A percentile compares a stretch with the other conserved stretches of the same genome.
These are phyloP conservation scores for Scalesia atractyloides DNA, from an alignment of 129 eudicot genomes.

Conservation along the genomic window DNA sequence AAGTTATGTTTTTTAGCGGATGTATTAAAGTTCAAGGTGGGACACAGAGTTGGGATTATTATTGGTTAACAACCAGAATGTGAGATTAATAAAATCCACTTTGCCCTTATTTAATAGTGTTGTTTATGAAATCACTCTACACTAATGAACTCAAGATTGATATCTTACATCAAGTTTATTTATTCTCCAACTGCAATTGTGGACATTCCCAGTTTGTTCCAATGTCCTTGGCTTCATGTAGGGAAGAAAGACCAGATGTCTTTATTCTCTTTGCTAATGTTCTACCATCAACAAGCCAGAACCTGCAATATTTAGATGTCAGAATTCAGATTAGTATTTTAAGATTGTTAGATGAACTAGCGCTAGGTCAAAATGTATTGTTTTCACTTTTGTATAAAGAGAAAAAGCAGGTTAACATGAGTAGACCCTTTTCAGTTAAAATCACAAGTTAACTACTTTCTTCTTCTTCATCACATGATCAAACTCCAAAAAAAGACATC, in stretches of 20 bases:
- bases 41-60: too few species aligned
- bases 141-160: not conserved
- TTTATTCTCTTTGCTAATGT: slow-evolving; percentile 64
- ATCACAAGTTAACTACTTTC: slow-evolving; percentile 11
- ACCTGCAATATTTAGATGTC: slow-evolving; percentile 45
- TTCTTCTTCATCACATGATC: slow-evolving; percentile 5
- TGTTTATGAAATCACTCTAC: too few species aligned
- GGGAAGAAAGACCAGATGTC: slow-evolving; percentile 36
- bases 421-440: not conserved
- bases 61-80: too few species aligned
- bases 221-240: slow-evolving; percentile 52
- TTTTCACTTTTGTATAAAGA: slow-evolving; percentile 11
- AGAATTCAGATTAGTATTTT: not conserved
- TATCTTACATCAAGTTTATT: slow-evolving; percentile 68
- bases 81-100: too few species aligned
- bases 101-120: too few species aligned
- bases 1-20: too few species aligned
- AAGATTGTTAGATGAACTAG: not conserved
- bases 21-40: too few species aligned
- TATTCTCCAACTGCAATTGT: slow-evolving; percentile 55
- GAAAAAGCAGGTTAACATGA: not conserved
- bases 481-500: not conserved
- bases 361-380: not conserved
- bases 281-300: slow-evolving; percentile 63
- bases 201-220: slow-evolving; percentile 73